phyloP scores from a whole-genome alignment of 108 stramenopile genomes.

The Conticribra weissflogii region DNA sequence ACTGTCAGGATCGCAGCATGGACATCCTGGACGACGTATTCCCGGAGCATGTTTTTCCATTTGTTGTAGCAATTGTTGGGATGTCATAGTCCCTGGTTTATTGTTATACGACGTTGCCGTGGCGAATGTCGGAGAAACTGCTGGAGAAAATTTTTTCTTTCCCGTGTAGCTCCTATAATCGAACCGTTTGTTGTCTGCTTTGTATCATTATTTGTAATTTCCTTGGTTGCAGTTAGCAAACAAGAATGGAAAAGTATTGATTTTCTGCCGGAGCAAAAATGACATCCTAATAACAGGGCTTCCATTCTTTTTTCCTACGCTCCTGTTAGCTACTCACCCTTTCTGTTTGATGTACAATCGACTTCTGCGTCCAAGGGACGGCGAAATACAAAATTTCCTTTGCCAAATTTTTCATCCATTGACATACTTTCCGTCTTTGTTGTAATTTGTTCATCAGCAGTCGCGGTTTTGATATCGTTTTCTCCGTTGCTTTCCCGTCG shows the following conservation, averaged over 20 bases:
- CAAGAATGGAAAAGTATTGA: too few species aligned
- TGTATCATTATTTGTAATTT: too few species aligned
- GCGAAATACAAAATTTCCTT: conserved; percentile 63
- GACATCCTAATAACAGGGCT: neutral
- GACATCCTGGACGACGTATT: conserved; percentile 74
- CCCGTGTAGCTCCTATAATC: too few species aligned
- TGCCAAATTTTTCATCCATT: conserved; percentile 11
- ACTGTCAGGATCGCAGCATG: conserved; percentile 84
- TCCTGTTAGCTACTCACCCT: conserved; percentile 9
- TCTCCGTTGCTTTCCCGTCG: neutral
- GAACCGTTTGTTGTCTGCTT: too few species aligned
- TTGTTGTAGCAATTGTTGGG: conserved; percentile 42
- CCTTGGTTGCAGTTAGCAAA: too few species aligned
- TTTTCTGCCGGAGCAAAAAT: too few species aligned
- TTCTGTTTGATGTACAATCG: too few species aligned
- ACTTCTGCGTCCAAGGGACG: conserved; percentile 27
- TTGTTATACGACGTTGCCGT: too few species aligned
- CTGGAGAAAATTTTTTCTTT: too few species aligned
- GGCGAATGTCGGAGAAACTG: neutral
- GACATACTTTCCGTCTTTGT: conserved; percentile 3
- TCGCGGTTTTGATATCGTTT: neutral
- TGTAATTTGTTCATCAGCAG: conserved; percentile 5
- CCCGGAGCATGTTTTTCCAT: conserved; percentile 79
- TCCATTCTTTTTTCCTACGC: neutral
- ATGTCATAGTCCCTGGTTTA: conserved; percentile 11